phyloP scores from a whole-genome alignment of 164 flowering plant genomes.

The Aristolochia californica region DNA sequence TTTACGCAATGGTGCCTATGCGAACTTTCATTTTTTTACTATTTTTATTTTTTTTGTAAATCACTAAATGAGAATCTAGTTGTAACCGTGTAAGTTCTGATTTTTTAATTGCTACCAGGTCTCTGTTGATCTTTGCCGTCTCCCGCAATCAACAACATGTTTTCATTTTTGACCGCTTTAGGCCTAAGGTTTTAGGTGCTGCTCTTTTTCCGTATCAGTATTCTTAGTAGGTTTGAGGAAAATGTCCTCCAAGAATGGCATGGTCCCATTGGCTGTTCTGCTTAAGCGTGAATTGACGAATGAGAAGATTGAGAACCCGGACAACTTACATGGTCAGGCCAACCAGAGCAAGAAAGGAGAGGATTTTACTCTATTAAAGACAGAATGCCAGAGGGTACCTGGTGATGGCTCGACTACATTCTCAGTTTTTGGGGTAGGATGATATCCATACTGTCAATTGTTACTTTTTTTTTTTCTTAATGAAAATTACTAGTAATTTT shows the following conservation, averaged over 20 bases:
- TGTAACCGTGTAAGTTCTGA: too few relatives aligned
- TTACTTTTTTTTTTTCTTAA: too few relatives aligned
- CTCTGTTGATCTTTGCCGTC: too few relatives aligned
- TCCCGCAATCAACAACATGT: not conserved
- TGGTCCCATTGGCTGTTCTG: slow-evolving; percentile 79
- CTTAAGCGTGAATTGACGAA: slow-evolving; percentile 66
- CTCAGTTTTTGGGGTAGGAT: slow-evolving; percentile 73
- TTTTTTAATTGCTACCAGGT: too few relatives aligned
- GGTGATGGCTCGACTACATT: slow-evolving; percentile 80
- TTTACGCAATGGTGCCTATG: too few relatives aligned
- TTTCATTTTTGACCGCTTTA: slow-evolving; percentile 1
- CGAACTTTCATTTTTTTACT: too few relatives aligned
- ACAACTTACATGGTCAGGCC: slow-evolving; percentile 66
- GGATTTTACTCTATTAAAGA: slow-evolving; percentile 72
- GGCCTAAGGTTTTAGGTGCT: slow-evolving; percentile 5
- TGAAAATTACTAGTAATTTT: not conserved
- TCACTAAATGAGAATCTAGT: too few relatives aligned
- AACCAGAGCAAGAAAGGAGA: slow-evolving; percentile 95
- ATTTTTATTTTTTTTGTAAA: too few relatives aligned
- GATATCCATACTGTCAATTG: too few relatives aligned
- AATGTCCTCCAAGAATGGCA: slow-evolving; percentile 58
- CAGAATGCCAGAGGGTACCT: slow-evolving; percentile 64
- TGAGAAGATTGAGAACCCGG: slow-evolving; percentile 85
- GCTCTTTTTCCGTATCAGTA: not conserved
- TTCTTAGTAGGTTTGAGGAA: slow-evolving; percentile 5